These are phyloP conservation scores for Phylloporus sp. DNA, from an alignment of 768 basidiomycete genomes.

Conservation along the genomic window DNA sequence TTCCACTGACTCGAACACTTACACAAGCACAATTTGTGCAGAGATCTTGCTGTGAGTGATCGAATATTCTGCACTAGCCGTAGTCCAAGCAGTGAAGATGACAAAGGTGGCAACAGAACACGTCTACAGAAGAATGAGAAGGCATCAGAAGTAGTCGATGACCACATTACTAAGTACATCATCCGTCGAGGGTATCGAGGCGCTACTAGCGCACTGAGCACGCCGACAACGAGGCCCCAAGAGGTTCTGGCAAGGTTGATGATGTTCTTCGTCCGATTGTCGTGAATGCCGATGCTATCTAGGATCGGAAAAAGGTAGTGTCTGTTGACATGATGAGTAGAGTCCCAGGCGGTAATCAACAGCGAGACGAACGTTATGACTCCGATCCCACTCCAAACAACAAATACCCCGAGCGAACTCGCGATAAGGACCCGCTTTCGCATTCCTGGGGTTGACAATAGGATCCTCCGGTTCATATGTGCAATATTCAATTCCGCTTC, in stretches of 20 bases:
- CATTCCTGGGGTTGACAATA: conserved; percentile 8
- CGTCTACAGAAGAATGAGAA: no score
- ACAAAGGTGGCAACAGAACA: no score
- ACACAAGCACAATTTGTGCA: no score
- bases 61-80: no score
- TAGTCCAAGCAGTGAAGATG: no score
- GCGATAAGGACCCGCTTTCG: conserved; percentile 14
- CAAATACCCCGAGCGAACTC: conserved; percentile 7
- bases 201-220: neutral
- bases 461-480: neutral
- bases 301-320: conserved; percentile 11
- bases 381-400: conserved; percentile 10
- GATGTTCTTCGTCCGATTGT: conserved; percentile 14
- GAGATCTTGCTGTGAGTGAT: no score
- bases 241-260: conserved; percentile 3
- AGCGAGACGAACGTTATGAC: conserved; percentile 5
- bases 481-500: conserved; percentile 22
- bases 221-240: conserved; percentile 7
- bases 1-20: neutral
- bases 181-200: conserved; percentile 7
- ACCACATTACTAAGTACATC: conserved; percentile 4
- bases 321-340: neutral
- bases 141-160: no score
- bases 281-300: conserved; percentile 14
- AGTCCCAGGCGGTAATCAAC: neutral